These are phyloP conservation scores for Coleophoma eucalyptorum DNA, from an alignment of 2,329 filamentous ascomycete genomes.

Conservation along the genomic window DNA sequence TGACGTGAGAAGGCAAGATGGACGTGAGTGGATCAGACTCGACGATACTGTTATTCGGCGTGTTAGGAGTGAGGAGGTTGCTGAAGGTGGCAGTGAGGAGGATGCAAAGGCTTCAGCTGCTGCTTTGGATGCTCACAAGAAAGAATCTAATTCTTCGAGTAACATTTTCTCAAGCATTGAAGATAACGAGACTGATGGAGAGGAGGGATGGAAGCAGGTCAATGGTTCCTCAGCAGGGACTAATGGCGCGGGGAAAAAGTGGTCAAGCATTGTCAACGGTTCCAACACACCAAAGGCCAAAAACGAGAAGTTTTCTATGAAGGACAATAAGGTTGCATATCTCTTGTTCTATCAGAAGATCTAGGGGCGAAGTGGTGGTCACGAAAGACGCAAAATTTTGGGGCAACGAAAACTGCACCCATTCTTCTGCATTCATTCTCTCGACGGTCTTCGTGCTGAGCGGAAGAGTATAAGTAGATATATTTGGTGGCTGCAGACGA, in stretches of 20 bases:
- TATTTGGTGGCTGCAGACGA: background rate
- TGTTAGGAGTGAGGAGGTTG: slow-evolving; percentile 83
- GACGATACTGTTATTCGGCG: slow-evolving; percentile 90
- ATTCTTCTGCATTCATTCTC: no score
- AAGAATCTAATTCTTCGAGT: slow-evolving; percentile 41
- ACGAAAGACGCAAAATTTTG: background rate
- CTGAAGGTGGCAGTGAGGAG: slow-evolving; percentile 79
- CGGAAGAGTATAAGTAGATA: background rate
- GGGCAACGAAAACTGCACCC: background rate
- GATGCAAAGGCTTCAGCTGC: slow-evolving; percentile 65
- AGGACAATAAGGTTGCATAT: slow-evolving; percentile 97
- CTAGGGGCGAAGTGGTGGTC: slow-evolving; percentile 9
- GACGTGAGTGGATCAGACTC: slow-evolving; percentile 91
- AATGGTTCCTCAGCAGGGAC: slow-evolving; percentile 50
- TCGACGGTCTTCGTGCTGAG: no score
- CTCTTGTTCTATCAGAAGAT: slow-evolving; percentile 82
- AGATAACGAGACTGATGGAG: slow-evolving; percentile 62
- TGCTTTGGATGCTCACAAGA: slow-evolving; percentile 64
- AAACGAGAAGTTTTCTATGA: slow-evolving; percentile 57
- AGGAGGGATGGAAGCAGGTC: slow-evolving; percentile 84
- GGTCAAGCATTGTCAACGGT: slow-evolving; percentile 68
- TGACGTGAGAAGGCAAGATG: slow-evolving; percentile 92
- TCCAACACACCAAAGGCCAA: slow-evolving; percentile 52
- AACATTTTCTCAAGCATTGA: slow-evolving; percentile 72
- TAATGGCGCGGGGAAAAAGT: slow-evolving; percentile 56